Base-by-base conservation (phyloP, 129 eudicot species). In the Centella asiatica region DNA sequence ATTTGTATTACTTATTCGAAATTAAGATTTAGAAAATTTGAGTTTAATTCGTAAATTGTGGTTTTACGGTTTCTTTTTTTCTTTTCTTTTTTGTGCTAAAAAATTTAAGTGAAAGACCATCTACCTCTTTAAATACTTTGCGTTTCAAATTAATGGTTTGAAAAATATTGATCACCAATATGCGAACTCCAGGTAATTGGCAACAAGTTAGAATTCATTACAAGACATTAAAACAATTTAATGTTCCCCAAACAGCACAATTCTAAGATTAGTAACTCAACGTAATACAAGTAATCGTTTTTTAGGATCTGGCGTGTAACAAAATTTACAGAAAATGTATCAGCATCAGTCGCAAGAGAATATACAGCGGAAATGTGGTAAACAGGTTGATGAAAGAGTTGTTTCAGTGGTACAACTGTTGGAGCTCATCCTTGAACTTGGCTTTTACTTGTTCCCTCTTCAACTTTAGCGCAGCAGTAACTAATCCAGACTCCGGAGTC, bases 401-500 rank as follows among this genome's bases (percentile, higher is more conserved):
- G 60, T 27, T 65, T 88, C 80, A 88, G 63, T 67, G 74, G 57
- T 86, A 90, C 44, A 90, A 60, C 57, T 77, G 76, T 20, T 79
- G 63, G 46, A 90, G 76, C 62, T 80, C 97, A 72, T 79, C 82
- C 55, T 83, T 86, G 22, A 81, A 86, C 72, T 74, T 81, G 54
- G 79, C 65, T 81, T 86, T 90, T 73, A 90, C 20, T 60, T 71
- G 89, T 71, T 90, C 97, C 79, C 97, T 79, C 79, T 86, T 90
- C 47, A 90, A 69, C 73, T 90, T 90, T 18, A 90, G 84, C 33
- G 97, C 97, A 25, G 95, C 94, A 55, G 95, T 90, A 29, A 90
- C 97, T 62, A 90, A 71, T 62, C 97, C 97, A 4, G 97, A 81
- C 68, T 90, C 97, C 19, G 94, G 95, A 39, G 97, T 86, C 95